Evolutionary conservation across 2,329 filamentous ascomycete species (phyloP), one percentile per base, ranked within the genome.

Genomic region (Boeremia lycopersici): DNA sequence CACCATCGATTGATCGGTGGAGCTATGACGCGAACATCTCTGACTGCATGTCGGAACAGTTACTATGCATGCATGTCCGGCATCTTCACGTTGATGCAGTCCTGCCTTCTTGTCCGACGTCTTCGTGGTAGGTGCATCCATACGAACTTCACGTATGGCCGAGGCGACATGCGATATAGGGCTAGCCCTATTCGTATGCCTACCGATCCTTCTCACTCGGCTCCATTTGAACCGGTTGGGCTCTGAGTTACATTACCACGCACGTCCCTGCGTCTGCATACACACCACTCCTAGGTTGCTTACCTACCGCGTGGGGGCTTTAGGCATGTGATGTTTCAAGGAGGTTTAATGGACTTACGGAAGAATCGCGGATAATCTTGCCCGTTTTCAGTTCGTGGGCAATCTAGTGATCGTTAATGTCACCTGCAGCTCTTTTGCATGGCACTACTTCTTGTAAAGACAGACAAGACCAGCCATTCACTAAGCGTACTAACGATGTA

Each of bases 1-100:
- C 28, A 19, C 26, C 31, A 39, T 13, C 38, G 36, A 10, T 13
- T 52, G 47, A 59, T 59, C 61, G 60, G 56, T 28, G 17, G 17
- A 7, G 10, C 28, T 28, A 13, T 10, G 13, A 42, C 17, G 19
- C 31, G 12, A n/a, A 28, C 1, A 6, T 31, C 8, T 55, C 35
- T 50, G 35, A 50, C 36, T 46, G 52, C 42, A 34, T 31, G 3
- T 26, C 26, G 36, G 35, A 39, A 23, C 3, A 17, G 25, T 30
- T 9, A 12, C 39, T 17, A 29, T 28, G 23, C n/a, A 11, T 54
- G 45, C 40, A 35, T 29, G 25, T 26, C 35, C 28, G 15, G 35
- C 29, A 40, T 29, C 6, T 9, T 13, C 41, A 8, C 26, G 12
- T 5, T 11, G n/a, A 15, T 33, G 17, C 36, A 29, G 10, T 28